Evolutionary conservation across 257 asterid species (phyloP), one percentile per base, ranked within the genome.

Genomic region (Nicotiana sylvestris): DNA sequence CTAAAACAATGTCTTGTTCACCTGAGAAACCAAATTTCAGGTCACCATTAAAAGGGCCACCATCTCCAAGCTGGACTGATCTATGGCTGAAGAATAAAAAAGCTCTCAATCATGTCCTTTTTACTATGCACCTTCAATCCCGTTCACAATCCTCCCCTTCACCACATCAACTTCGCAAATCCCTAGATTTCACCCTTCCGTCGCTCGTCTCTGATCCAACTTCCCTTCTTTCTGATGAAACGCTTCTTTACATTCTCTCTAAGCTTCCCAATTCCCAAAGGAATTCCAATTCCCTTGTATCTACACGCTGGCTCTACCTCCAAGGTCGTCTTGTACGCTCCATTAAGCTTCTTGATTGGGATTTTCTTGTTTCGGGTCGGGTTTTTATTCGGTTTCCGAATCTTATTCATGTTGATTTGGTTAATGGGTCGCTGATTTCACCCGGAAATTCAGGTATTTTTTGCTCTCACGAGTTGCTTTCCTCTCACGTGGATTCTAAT

Each of bases 321-420:
- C 97, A 93, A 80, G 98, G 98, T 39, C 91, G 98, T 78, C 93
- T 95, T 0, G 91, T 91, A 10, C 87, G 94, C 69, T 91, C 97
- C 39, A 32, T 93, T 27, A 93, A 91, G 92, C 86, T 95, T 81
- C 92, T 93, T 27, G 95, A 90, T 68, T 93, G 99, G 98, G 91
- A 91, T 9, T 93, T 95, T 83, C 92, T 95, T 2, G 80, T 87
- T 16, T 88, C 95, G 1, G 95, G 98, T 70, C 87, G 99, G 70
- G 77, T 93, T 83, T 87, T 95, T 78, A 9, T 81, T 29, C 87
- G 99, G 77, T 95, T 95, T 62, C 99, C 99, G 1, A 95, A 93
- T 88, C 94, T 93, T 33, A 81, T 81, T 49, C 88, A 84, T 57
- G 88, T 93, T 53, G 97, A 93, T 90, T 85, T 93, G 74, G 89